Evolutionary conservation across 768 basidiomycete genomes (phyloP).

Genomic region (Russula brevipes): DNA sequence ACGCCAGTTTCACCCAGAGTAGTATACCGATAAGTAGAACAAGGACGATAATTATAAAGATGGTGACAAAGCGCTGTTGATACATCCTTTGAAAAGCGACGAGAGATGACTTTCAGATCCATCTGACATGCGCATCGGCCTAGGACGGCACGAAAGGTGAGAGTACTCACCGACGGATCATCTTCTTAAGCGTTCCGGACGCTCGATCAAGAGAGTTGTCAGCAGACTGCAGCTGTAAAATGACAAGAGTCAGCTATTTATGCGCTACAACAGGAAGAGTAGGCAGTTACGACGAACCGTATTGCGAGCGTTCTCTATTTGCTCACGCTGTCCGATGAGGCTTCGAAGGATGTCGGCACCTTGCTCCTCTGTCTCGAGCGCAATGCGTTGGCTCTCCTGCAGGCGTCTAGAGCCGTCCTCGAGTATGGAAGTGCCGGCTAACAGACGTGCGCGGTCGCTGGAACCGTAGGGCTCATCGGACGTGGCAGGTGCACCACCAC

Average conservation of each 20-base stretch:
- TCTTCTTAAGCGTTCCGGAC: constrained; percentile 86
- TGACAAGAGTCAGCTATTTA: neutral
- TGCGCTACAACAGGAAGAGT: neutral
- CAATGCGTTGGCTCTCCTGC: constrained; percentile 86
- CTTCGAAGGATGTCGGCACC: constrained; percentile 89
- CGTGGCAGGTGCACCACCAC: constrained; percentile 38
- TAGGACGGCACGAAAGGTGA: constrained; percentile 6
- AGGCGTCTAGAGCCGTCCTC: constrained; percentile 82
- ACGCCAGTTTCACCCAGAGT: constrained; percentile 63
- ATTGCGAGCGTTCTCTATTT: constrained; percentile 88
- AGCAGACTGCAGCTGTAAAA: constrained; percentile 70
- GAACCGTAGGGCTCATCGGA: constrained; percentile 76
- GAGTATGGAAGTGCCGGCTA: constrained; percentile 71
- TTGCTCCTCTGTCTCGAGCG: constrained; percentile 93
- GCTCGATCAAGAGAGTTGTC: constrained; percentile 89
- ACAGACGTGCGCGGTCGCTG: constrained; percentile 72
- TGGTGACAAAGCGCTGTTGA: constrained; percentile 88
- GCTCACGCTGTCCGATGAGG: constrained; percentile 82
- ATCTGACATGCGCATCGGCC: constrained; percentile 27
- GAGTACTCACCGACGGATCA: constrained; percentile 80
- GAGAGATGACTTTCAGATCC: constrained; percentile 26
- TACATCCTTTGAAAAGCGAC: constrained; percentile 70
- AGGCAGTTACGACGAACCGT: constrained; percentile 49
- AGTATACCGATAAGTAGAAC: constrained; percentile 78
- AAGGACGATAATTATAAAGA: constrained; percentile 78